Evolutionary conservation across 2,329 filamentous ascomycete genomes (phyloP), one percentile per base, ranked within the genome.

Genomic region (Tolypocladium pustulatum): DNA sequence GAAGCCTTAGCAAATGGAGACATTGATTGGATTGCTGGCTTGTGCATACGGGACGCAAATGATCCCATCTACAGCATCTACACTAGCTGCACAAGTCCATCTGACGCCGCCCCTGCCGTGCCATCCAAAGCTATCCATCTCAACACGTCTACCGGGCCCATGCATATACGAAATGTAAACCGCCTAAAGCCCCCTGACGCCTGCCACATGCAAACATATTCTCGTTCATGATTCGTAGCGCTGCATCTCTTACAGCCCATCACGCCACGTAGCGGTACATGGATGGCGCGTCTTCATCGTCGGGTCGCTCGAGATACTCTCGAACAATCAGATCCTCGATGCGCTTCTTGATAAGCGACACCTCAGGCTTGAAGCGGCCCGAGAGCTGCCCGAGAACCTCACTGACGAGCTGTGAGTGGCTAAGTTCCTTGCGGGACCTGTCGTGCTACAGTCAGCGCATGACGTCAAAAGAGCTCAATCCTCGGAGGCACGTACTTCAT

Each of bases 291-390:
- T 77, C 80, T 12, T 85, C 85, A 53, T 91, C 89, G 17, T 88
- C 80, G 7, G 72, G 71, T 4, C 89, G 82, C 73, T 91, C 89
- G 25, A 93, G 76, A 64, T 92, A 93, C 68, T 93, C 89, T 61
- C 88, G 80, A 61, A 84, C 82, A 56, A 93, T 89, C 55, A 93
- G 75, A 62, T 86, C 86, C 70, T 92, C 89, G 60, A 93, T 87
- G n/a, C 86, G 84, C 69, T 84, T 87, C 78, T 93, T 93, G 74
- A 93, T 87, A 74, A 92, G 84, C 36, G 80, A 78, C 40, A 92
- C 80, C 59, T 92, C 88, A 0, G 89, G 89, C 67, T 84, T 87
- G 77, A 93, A 93, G 51, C 87, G 85, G 56, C 77, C 74, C 0
- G 78, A 77, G 22, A 92, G 78, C 67, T 90, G 86, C n/a, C 79